Base-by-base conservation (phyloP, 73 alveolate species). In the Paramecium tetraurelia region DNA sequence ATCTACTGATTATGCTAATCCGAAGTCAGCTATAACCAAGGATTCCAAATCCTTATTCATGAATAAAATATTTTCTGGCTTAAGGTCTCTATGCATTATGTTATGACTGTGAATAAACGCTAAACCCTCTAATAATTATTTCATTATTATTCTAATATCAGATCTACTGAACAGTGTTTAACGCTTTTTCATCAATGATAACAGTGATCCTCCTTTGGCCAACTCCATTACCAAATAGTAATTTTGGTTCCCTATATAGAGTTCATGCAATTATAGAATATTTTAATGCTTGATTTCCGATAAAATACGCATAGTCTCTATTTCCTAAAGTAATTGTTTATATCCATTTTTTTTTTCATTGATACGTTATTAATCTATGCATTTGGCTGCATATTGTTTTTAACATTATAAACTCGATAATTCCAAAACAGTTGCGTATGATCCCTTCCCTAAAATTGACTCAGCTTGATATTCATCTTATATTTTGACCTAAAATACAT, bases 1-100 rank as follows among this genome's bases (percentile, higher is more conserved):
- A 8, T n/a, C 80, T 35, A 38, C 58, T 20, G 21, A 59, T 93
- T 85, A 59, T 16, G 99, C 98, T 18, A 96, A 68, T 71, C 99
- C 99, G 76, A 97, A 94, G 87, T 96, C 99, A 68, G 97, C 95
- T 48, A 96, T 93, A 70, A 95, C 96, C 1, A 97, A 29, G 4
- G 80, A 46, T 10, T 46, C 93, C 11, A 53, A 85, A 20, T 98
- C 98, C 4, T 94, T 87, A 41, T 71, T 75, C 41, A 93, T 48
- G 43, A 97, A 50, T 59, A 96, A 83, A 58, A 97, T 63, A 92
- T 97, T 97, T 18, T 97, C 98, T 16, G 98, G 96, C 58, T 95
- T 97, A 38, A 97, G 70, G 92, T 97, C 99, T 95, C 99, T 85
- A 89, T 97, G 99, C 96, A 96, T 96, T 0, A 97, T 88, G 35